phyloP scores from a whole-genome alignment of 164 flowering plant species.

The Chimonanthus praecox region DNA sequence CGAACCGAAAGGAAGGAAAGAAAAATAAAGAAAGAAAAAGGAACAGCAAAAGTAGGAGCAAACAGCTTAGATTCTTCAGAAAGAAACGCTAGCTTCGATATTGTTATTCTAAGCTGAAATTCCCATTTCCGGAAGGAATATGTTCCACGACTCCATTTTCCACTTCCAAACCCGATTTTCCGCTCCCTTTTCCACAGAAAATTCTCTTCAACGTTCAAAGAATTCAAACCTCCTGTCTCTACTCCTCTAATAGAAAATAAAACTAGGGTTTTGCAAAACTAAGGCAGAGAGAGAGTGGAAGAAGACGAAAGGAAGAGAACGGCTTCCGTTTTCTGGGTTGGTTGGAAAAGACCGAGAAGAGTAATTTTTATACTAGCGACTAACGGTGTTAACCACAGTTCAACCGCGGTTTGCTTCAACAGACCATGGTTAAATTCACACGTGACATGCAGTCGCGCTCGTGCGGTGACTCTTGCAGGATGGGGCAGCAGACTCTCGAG shows the following conservation, averaged over 20 bases:
- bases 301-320: not conserved
- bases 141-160: not conserved
- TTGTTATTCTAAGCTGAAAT: not conserved
- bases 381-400: not conserved
- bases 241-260: too few relatives aligned
- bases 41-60: not conserved
- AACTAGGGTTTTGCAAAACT: not conserved
- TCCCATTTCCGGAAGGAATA: not conserved
- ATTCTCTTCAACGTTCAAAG: too few relatives aligned
- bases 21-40: not conserved
- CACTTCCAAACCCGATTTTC: not conserved
- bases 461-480: not conserved
- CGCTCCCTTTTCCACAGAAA: not conserved
- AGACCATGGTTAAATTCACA: not conserved
- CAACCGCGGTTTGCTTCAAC: not conserved
- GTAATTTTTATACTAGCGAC: not conserved
- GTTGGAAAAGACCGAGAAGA: slow-evolving; percentile 1
- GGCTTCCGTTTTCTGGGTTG: not conserved
- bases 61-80: not conserved
- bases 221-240: not conserved
- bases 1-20: not conserved
- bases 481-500: not conserved
- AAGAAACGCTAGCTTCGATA: not conserved
- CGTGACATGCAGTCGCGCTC: not conserved
- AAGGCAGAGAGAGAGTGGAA: not conserved